phyloP scores from a whole-genome alignment of 345 rosid genomes.

The Euphorbia pulcherrima region DNA sequence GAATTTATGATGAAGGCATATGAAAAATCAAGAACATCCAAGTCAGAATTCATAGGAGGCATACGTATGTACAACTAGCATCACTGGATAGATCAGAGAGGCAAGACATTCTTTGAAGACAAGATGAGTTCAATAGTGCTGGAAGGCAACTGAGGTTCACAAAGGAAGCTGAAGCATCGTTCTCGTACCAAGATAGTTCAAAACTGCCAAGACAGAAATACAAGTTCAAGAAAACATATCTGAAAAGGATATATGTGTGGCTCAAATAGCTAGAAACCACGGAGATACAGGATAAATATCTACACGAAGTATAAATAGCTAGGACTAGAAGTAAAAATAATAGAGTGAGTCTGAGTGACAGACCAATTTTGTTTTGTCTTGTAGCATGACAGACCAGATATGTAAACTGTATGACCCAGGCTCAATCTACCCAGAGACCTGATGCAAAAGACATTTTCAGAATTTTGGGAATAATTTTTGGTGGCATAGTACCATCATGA shows the following conservation, averaged over 20 bases:
- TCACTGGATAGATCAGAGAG: slow-evolving; percentile 51
- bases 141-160: slow-evolving; percentile 79
- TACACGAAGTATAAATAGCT: neutral
- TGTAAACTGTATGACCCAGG: slow-evolving; percentile 59
- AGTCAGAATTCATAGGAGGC: slow-evolving; percentile 5
- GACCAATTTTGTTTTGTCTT: slow-evolving; percentile 46
- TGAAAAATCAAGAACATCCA: neutral
- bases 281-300: neutral
- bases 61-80: slow-evolving; percentile 44
- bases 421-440: slow-evolving; percentile 88
- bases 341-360: neutral
- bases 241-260: neutral
- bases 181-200: slow-evolving; percentile 68
- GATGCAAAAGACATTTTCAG: slow-evolving; percentile 20
- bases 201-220: slow-evolving; percentile 47
- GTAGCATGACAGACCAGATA: slow-evolving; percentile 80
- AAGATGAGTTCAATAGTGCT: slow-evolving; percentile 75
- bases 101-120: slow-evolving; percentile 57
- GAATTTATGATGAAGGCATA: neutral
- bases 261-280: slow-evolving; percentile 5
- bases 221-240: slow-evolving; percentile 6
- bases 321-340: neutral
- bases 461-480: neutral
- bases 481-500: slow-evolving; percentile 1
- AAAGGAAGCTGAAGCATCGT: slow-evolving; percentile 50